Evolutionary conservation across 768 basidiomycete genomes (phyloP).

Genomic region (Rhodocollybia butyracea): DNA sequence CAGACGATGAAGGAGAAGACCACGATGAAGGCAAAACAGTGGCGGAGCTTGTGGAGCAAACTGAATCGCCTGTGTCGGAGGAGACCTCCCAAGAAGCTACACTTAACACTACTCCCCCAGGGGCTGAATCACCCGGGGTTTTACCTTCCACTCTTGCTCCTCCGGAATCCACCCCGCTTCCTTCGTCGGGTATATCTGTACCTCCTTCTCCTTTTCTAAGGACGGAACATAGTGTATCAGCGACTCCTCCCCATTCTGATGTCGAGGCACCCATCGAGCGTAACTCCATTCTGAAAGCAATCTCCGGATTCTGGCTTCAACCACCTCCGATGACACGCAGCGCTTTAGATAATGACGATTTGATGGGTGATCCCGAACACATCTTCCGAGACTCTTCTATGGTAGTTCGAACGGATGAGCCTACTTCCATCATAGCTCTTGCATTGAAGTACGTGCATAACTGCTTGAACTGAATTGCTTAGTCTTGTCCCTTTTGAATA

Average conservation of each 20-base stretch:
- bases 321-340: constrained; percentile 47
- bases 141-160: background rate
- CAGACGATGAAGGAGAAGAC: constrained; percentile 29
- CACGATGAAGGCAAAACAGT: constrained; percentile 20
- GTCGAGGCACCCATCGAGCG: constrained; percentile 52
- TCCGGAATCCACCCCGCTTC: background rate
- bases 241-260: constrained; percentile 50
- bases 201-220: constrained; percentile 60
- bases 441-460: constrained; percentile 70
- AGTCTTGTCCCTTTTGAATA: too few relatives aligned
- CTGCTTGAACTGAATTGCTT: constrained; percentile 7
- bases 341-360: constrained; percentile 61
- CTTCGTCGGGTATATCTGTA: constrained; percentile 34
- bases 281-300: constrained; percentile 74
- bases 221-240: constrained; percentile 30
- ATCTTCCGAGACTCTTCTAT: constrained; percentile 93
- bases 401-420: constrained; percentile 94
- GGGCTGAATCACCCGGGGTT: background rate
- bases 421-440: constrained; percentile 95
- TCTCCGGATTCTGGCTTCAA: constrained; percentile 81
- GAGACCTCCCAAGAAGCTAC: constrained; percentile 18
- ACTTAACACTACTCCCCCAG: constrained; percentile 23
- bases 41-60: constrained; percentile 22
- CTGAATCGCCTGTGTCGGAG: constrained; percentile 24
- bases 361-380: constrained; percentile 80